phyloP scores from a whole-genome alignment of 225 moss, liverwort and hornwort species.

The Climacium dendroides region DNA sequence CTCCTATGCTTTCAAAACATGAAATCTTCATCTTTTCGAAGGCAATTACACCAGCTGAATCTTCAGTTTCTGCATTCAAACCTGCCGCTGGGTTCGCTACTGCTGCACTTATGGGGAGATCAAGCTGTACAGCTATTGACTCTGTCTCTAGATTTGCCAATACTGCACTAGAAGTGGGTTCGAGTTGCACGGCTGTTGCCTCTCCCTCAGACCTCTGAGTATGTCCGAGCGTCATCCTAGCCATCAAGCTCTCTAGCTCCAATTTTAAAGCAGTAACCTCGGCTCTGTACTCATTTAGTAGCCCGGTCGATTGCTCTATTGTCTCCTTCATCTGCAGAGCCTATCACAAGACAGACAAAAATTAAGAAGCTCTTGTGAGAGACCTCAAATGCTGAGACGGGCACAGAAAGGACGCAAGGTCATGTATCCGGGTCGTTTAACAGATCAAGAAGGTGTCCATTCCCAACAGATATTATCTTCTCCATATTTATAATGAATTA shows the following conservation, averaged over 20 bases:
- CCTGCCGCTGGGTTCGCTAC: background rate
- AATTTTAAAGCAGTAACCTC: slow-evolving; percentile 81
- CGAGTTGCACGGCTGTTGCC: background rate
- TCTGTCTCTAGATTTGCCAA: slow-evolving; percentile 3
- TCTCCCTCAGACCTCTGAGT: background rate
- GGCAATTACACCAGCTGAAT: background rate
- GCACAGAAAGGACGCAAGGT: background rate
- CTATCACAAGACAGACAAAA: slow-evolving; percentile 12
- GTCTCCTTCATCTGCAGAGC: slow-evolving; percentile 62
- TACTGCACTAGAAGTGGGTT: background rate
- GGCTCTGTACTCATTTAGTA: slow-evolving; percentile 64
- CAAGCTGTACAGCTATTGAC: background rate
- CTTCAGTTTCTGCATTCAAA: background rate
- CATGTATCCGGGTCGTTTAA: background rate
- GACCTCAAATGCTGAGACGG: background rate
- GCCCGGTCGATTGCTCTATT: slow-evolving; percentile 30
- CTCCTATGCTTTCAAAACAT: background rate
- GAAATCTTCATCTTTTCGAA: background rate
- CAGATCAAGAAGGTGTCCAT: background rate
- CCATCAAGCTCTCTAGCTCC: slow-evolving; percentile 66
- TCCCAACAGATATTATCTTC: background rate
- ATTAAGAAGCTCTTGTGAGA: background rate
- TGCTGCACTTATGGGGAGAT: background rate
- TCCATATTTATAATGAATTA: background rate
- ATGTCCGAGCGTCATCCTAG: slow-evolving; percentile 17